phyloP scores from a whole-genome alignment of 2,329 filamentous ascomycete species.

The Colletotrichum caudatum region DNA sequence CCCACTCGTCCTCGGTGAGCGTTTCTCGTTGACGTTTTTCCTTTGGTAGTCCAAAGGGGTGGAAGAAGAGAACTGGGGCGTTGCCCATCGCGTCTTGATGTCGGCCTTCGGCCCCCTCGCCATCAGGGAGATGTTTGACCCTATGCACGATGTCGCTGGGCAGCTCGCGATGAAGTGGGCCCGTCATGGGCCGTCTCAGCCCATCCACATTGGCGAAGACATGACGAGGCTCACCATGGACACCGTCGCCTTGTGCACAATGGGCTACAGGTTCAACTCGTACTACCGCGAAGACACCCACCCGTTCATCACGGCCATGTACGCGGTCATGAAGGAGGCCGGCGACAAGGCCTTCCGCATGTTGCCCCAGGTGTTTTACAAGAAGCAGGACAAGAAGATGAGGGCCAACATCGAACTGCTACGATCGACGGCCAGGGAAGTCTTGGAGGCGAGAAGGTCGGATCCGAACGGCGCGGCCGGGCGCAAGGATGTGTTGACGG shows the following conservation, averaged over 20 bases:
- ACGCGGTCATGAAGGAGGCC: slow-evolving; percentile 66
- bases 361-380: slow-evolving; percentile 61
- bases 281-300: slow-evolving; percentile 63
- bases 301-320: slow-evolving; percentile 67
- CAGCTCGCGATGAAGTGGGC: slow-evolving; percentile 69
- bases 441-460: slow-evolving; percentile 70
- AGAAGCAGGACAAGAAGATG: slow-evolving; percentile 59
- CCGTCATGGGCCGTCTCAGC: slow-evolving; percentile 53
- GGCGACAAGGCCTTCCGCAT: slow-evolving; percentile 61
- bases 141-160: slow-evolving; percentile 64
- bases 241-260: slow-evolving; percentile 69
- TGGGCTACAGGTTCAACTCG: slow-evolving; percentile 71
- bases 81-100: slow-evolving; percentile 74
- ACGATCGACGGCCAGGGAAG: slow-evolving; percentile 64
- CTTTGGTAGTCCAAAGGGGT: slow-evolving; percentile 4
- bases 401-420: slow-evolving; percentile 64
- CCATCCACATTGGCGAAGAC: slow-evolving; percentile 68
- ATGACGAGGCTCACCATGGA: slow-evolving; percentile 74
- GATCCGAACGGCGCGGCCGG: slow-evolving; percentile 60
- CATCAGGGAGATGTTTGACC: slow-evolving; percentile 70
- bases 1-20: too few species aligned
- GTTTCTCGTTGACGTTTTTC: accelerated
- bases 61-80: slow-evolving; percentile 48
- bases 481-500: slow-evolving; percentile 73
- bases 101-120: slow-evolving; percentile 77